Base-by-base conservation (phyloP, 345 rosid genomes). In the Aquilaria sinensis region DNA sequence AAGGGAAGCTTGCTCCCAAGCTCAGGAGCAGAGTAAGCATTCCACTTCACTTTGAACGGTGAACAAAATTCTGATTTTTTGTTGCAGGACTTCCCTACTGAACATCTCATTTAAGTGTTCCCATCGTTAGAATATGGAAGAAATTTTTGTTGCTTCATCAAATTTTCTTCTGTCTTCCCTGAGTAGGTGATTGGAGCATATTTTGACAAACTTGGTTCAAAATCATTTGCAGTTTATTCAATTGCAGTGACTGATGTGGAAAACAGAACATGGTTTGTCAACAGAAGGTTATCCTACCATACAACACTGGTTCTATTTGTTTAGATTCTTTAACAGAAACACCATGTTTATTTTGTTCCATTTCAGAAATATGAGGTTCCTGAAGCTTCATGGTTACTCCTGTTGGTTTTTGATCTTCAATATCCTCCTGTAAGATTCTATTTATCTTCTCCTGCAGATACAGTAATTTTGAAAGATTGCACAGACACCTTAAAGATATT, bases 211-310 rank as follows among this genome's bases (percentile, higher is more conserved):
- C 75, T 77, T 53, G 92, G 89, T 47, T 89, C 99, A 37, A 95
- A 91, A 73, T 83, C 98, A 47, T 95, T 95, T 79, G 99, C 99
- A 34, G 99, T 91, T 73, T 95, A 95, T 79, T 91, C 96, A 69
- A 91, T 95, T 74, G 98, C 94, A 29, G 96, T 95, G 75, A 89
- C 96, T 57, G 97, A 87, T 80, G 72, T 76, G 56, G 96, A 80
- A 74, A 78, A 75, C 70, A 78, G 77, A 76, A 87, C 96, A 63
- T 83, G 94, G 99, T 87, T 84, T 83, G 99, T 91, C 56, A 89
- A 84, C 69, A 89, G 99, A 91, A 91, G 99, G 99, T 95, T 32
- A 43, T 78, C 72, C 80, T 74, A 47, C 50, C 70, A 64, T 67
- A 52, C 63, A 47, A 56, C 3, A 47, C 14, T 13, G 8, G 11